A percentile compares a stretch with the other conserved stretches of the same genome.
These are phyloP conservation scores for Gentiana straminea DNA, from an alignment of 257 asterid genomes.

Conservation along the genomic window DNA sequence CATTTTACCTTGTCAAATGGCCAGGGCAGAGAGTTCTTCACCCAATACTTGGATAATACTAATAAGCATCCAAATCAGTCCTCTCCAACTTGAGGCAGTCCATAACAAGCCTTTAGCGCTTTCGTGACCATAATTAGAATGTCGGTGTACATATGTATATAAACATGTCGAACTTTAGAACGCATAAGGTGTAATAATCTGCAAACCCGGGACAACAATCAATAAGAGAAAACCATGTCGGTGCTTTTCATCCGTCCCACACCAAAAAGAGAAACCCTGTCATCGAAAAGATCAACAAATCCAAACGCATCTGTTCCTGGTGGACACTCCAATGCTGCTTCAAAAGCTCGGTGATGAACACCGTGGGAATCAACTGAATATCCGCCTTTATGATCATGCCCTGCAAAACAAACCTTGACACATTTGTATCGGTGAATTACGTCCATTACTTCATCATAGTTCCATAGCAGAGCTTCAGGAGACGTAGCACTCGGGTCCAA, in stretches of 20 bases:
- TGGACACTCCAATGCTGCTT: conserved; percentile 92
- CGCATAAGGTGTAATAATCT: too few relatives aligned
- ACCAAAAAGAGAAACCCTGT: conserved; percentile 51
- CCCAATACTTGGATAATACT: too few relatives aligned
- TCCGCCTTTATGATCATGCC: conserved; percentile 81
- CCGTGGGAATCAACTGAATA: conserved; percentile 63
- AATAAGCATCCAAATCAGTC: too few relatives aligned
- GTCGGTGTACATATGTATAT: too few relatives aligned
- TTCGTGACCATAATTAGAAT: too few relatives aligned
- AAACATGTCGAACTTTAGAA: too few relatives aligned
- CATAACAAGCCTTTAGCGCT: too few relatives aligned
- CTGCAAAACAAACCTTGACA: conserved; percentile 77
- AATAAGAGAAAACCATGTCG: conserved; percentile 47
- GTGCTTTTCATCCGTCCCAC: conserved; percentile 55
- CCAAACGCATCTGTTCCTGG: conserved; percentile 78
- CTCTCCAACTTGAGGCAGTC: too few relatives aligned
- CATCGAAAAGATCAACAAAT: conserved; percentile 49
- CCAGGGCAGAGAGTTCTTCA: too few relatives aligned
- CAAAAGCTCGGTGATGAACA: conserved; percentile 77
- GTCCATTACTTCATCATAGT: conserved; percentile 82
- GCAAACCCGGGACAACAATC: conserved; percentile 10
- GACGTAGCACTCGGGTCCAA: conserved; percentile 51
- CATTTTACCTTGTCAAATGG: too few relatives aligned
- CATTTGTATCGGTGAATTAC: conserved; percentile 61
- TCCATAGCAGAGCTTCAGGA: conserved; percentile 61